phyloP scores from a whole-genome alignment of 179 eudicot genomes.

The Nepenthes alata region DNA sequence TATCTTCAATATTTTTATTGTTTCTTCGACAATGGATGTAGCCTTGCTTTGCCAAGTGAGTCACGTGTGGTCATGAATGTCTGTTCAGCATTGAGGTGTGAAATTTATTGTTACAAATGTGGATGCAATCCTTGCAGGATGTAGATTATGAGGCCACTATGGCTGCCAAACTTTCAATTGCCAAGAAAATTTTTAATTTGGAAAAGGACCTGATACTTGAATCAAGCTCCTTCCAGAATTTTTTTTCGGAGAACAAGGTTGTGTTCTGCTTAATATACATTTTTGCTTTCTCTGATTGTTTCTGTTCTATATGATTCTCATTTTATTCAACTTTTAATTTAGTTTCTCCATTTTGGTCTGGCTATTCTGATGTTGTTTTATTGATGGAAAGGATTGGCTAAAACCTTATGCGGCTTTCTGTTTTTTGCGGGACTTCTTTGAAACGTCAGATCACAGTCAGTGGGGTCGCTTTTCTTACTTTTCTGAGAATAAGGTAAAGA shows the following conservation, averaged over 20 bases:
- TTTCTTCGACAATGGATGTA: too few relatives aligned
- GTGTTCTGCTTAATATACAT: not conserved
- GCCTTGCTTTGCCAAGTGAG: too few relatives aligned
- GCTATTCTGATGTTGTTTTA: conserved; percentile 11
- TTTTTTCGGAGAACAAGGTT: conserved; percentile 80
- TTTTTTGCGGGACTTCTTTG: conserved; percentile 91
- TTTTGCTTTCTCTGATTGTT: not conserved
- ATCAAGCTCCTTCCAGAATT: conserved; percentile 57
- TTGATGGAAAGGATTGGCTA: conserved; percentile 68
- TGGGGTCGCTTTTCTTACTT: conserved; percentile 83
- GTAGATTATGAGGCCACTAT: conserved; percentile 89
- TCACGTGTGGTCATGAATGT: too few relatives aligned
- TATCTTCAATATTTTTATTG: not conserved
- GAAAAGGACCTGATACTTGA: conserved; percentile 57
- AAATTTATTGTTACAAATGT: not conserved
- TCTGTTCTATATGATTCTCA: not conserved
- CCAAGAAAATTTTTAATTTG: conserved; percentile 57
- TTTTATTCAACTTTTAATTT: not conserved
- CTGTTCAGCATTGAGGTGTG: too few relatives aligned
- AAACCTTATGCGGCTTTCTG: conserved; percentile 96
- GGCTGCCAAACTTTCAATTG: conserved; percentile 78
- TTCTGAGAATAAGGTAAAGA: conserved; percentile 69
- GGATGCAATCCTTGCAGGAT: conserved; percentile 32
- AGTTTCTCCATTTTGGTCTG: not conserved
- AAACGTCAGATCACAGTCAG: conserved; percentile 89